Percentiles rank a stretch among this genome's conserved stretches.
Conservation (phyloP, 768 basidiomycete genomes). For the Auriculariales sp. region DNA sequence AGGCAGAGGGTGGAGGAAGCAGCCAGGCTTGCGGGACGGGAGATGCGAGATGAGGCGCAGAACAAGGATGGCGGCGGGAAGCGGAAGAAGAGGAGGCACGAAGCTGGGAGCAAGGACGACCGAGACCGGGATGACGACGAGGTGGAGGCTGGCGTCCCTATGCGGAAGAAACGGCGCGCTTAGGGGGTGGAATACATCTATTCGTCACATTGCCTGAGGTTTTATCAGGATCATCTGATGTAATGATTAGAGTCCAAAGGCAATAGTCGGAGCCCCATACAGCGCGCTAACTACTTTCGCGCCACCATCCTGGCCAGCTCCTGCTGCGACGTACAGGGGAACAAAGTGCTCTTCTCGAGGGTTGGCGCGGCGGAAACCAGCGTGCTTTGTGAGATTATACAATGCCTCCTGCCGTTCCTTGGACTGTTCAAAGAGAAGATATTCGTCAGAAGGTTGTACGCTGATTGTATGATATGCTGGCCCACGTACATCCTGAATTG, state of each 20-base stretch:
- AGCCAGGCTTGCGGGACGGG: conserved; percentile 50
- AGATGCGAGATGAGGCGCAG: conserved; percentile 62
- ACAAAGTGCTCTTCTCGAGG: conserved; percentile 74
- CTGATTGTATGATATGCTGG: neutral
- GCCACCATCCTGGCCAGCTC: conserved; percentile 46
- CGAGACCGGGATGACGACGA: conserved; percentile 87
- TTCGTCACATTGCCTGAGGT: no score
- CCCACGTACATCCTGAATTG: conserved; percentile 33
- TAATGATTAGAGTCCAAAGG: conserved; percentile 44
- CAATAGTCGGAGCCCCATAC: conserved; percentile 49
- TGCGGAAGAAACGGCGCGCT: conserved; percentile 34
- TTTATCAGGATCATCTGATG: no score
- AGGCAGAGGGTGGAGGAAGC: conserved; percentile 87
- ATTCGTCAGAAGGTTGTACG: neutral
- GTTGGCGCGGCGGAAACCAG: conserved; percentile 51
- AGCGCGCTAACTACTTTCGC: conserved; percentile 33
- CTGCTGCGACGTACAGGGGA: conserved; percentile 63
- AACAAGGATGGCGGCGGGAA: conserved; percentile 30
- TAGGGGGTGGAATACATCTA: no score
- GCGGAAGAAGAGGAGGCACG: conserved; percentile 34
- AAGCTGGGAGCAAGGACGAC: conserved; percentile 47
- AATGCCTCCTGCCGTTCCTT: conserved; percentile 40
- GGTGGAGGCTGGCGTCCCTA: conserved; percentile 80
- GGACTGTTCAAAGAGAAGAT: conserved; percentile 19
- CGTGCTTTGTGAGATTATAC: conserved; percentile 37